phyloP scores from a whole-genome alignment of 1,139 yeast species.

The Magnusiomyces clavatus region DNA sequence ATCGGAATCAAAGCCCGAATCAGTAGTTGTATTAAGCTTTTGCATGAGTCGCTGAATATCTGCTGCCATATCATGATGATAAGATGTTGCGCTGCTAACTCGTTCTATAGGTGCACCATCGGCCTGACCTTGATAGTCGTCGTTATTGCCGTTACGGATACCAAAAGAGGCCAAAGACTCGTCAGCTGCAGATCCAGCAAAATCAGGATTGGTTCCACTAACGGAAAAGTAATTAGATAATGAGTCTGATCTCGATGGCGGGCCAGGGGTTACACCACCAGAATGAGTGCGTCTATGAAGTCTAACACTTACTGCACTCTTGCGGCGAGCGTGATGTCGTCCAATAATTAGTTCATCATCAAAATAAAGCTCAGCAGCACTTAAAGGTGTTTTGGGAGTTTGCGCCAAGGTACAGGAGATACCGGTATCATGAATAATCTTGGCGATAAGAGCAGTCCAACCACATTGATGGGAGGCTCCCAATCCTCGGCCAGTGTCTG shows the following conservation, averaged over 20 bases:
- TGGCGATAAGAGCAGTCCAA: constrained; percentile 93
- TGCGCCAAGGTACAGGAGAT: constrained; percentile 36
- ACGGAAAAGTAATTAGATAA: constrained; percentile 2
- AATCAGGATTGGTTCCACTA: constrained; percentile 6
- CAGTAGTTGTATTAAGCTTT: too few species aligned
- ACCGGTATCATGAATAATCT: constrained; percentile 90
- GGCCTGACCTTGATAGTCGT: too few species aligned
- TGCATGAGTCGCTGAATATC: too few species aligned
- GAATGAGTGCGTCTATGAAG: constrained; percentile 18
- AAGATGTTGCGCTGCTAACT: too few species aligned
- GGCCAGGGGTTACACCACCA: constrained; percentile 1
- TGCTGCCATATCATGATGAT: too few species aligned
- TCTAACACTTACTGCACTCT: constrained; percentile 14
- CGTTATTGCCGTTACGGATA: too few species aligned
- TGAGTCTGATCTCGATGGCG: constrained; percentile 11
- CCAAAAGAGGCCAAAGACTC: too few species aligned
- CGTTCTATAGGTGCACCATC: too few species aligned
- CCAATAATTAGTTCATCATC: constrained; percentile 29
- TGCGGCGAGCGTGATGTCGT: constrained; percentile 20
- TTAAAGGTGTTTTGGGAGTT: constrained; percentile 31
- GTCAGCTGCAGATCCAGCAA: neutral
- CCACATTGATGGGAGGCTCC: constrained; percentile 97
- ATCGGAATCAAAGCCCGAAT: too few species aligned
- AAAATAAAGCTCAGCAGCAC: constrained; percentile 34
- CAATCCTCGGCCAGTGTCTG: constrained; percentile 90